Evolutionary conservation across 2,329 filamentous ascomycete genomes (phyloP).

Genomic region (Taxawa tesnikishii): DNA sequence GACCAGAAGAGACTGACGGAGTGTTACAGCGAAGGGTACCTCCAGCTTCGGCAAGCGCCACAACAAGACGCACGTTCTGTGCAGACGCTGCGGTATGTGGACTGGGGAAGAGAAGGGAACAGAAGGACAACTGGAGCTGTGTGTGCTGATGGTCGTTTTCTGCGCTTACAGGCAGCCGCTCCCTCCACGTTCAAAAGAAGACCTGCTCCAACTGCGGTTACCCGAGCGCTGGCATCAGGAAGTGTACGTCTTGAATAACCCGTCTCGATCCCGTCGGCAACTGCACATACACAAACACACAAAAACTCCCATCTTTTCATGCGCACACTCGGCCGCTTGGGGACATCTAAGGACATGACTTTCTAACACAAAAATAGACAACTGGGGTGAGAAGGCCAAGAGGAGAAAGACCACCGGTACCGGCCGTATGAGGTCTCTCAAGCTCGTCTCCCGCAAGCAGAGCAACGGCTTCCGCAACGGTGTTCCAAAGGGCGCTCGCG

Average conservation of each 20-base stretch:
- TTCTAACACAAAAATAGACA: slow-evolving; percentile 48
- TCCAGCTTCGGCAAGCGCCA: slow-evolving; percentile 69
- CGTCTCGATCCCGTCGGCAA: not conserved
- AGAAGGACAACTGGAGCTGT: slow-evolving; percentile 5
- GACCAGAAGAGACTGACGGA: slow-evolving; percentile 28
- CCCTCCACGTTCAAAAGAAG: slow-evolving; percentile 99
- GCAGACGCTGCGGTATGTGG: slow-evolving; percentile 91
- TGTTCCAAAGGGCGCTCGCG: slow-evolving; percentile 70
- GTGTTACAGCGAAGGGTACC: slow-evolving; percentile 54
- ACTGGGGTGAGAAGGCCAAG: slow-evolving; percentile 99
- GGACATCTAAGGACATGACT: slow-evolving; percentile 1
- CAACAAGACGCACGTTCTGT: slow-evolving; percentile 97
- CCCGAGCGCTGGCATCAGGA: slow-evolving; percentile 91
- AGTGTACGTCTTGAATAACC: slow-evolving; percentile 76
- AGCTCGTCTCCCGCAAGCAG: slow-evolving; percentile 84
- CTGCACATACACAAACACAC: slow-evolving; percentile 3
- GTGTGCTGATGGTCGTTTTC: slow-evolving; percentile 3
- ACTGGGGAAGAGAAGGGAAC: slow-evolving; percentile 6
- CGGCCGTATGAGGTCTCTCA: slow-evolving; percentile 91
- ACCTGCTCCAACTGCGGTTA: slow-evolving; percentile 95
- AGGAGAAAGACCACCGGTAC: slow-evolving; percentile 98
- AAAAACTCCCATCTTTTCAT: slow-evolving; percentile 2
- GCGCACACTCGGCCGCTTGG: slow-evolving; percentile 6
- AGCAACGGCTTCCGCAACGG: slow-evolving; percentile 96
- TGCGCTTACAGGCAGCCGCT: slow-evolving; percentile 62